A percentile compares a stretch with the other conserved stretches of the same genome.
Evolutionary conservation across 768 basidiomycete genomes (phyloP).

Genomic region (Leccinum aurantiacum): DNA sequence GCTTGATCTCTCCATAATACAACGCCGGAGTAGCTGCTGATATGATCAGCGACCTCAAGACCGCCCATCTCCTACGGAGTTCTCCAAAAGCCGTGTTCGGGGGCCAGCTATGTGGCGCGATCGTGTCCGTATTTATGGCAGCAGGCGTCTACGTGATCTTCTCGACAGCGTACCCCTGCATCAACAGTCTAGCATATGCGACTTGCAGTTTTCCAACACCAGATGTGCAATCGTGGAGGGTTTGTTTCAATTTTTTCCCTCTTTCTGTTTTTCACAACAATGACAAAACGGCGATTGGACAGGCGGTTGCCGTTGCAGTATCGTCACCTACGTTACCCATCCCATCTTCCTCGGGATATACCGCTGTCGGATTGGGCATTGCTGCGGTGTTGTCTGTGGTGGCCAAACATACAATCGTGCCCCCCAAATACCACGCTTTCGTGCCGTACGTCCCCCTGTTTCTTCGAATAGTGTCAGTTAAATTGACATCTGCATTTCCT

Average conservation of each 20-base stretch:
- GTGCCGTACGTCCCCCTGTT: conserved; percentile 20
- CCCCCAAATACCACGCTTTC: conserved; percentile 22
- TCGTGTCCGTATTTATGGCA: conserved; percentile 60
- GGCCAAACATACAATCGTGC: conserved; percentile 35
- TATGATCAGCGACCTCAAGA: conserved; percentile 69
- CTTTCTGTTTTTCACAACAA: neutral
- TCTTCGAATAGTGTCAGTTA: neutral
- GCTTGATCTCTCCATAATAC: neutral
- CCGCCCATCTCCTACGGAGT: conserved; percentile 65
- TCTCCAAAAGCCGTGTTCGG: conserved; percentile 65
- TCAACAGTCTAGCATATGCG: conserved; percentile 30
- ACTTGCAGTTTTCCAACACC: conserved; percentile 25
- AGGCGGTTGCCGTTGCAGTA: conserved; percentile 22
- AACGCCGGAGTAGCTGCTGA: conserved; percentile 41
- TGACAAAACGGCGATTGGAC: neutral
- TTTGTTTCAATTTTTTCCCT: neutral
- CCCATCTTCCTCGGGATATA: conserved; percentile 54
- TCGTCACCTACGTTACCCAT: conserved; percentile 36
- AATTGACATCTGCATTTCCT: neutral
- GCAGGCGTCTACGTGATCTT: conserved; percentile 61
- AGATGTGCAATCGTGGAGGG: conserved; percentile 28
- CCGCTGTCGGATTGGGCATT: conserved; percentile 54
- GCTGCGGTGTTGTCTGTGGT: conserved; percentile 44
- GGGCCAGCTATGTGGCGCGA: conserved; percentile 56
- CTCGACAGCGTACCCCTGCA: conserved; percentile 61